Evolutionary conservation across 73 alveolate genomes (phyloP).

Genomic region (Tetrahymena thermophila): DNA sequence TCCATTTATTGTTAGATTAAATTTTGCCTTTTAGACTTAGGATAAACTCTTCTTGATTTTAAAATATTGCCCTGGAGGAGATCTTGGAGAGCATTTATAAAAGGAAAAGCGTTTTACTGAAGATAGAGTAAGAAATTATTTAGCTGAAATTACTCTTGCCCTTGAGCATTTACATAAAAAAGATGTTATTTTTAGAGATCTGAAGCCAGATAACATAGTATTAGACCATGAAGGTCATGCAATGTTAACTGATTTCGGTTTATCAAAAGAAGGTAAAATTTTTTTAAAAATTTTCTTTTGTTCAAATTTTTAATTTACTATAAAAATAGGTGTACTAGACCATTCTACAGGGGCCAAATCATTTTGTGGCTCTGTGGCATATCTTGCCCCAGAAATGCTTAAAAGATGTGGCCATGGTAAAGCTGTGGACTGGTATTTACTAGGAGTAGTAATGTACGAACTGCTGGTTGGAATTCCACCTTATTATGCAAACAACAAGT

Average conservation of each 20-base stretch:
- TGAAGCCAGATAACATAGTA: slow-evolving; percentile 78
- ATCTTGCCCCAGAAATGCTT: slow-evolving; percentile 95
- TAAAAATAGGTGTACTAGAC: slow-evolving; percentile 41
- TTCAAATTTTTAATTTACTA: neutral
- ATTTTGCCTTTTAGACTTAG: slow-evolving; percentile 88
- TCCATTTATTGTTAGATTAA: slow-evolving; percentile 79
- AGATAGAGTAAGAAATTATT: slow-evolving; percentile 77
- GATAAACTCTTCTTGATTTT: slow-evolving; percentile 75
- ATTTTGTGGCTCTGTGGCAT: slow-evolving; percentile 93
- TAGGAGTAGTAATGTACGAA: slow-evolving; percentile 94
- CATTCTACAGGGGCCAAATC: slow-evolving; percentile 72
- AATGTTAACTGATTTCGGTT: slow-evolving; percentile 93
- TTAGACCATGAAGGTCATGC: slow-evolving; percentile 91
- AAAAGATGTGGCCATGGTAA: slow-evolving; percentile 94
- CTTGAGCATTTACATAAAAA: slow-evolving; percentile 81
- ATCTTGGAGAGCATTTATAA: slow-evolving; percentile 73
- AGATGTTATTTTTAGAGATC: slow-evolving; percentile 80
- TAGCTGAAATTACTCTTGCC: slow-evolving; percentile 82
- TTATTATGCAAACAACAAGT: slow-evolving; percentile 74
- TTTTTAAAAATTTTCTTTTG: neutral
- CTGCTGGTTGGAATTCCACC: slow-evolving; percentile 95
- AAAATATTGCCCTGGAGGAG: slow-evolving; percentile 95
- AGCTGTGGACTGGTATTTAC: slow-evolving; percentile 94
- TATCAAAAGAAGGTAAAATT: slow-evolving; percentile 83
- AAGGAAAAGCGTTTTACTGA: slow-evolving; percentile 80